phyloP scores from a whole-genome alignment of 345 rosid genomes.

The Erodium maritimum region DNA sequence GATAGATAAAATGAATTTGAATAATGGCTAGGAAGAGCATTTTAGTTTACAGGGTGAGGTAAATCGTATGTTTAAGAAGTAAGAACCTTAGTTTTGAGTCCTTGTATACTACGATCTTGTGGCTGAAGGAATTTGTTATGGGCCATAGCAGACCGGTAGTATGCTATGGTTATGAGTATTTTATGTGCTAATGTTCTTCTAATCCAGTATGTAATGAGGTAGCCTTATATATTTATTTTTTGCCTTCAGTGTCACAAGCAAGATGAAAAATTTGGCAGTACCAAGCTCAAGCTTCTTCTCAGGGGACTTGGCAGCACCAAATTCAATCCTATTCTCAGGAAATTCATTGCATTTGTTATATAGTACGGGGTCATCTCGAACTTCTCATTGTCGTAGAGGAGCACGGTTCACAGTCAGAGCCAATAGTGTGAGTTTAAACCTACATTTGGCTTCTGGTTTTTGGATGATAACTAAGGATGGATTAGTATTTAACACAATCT shows the following conservation, averaged over 20 bases:
- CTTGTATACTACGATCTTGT: background rate
- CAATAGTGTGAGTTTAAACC: constrained; percentile 51
- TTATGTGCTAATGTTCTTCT: background rate
- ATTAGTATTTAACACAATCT: background rate
- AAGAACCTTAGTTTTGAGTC: background rate
- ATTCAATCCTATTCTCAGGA: constrained; percentile 54
- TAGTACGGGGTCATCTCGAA: constrained; percentile 26
- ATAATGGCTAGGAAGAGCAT: no score
- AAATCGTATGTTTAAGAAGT: no score
- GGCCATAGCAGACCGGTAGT: no score
- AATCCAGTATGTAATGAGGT: background rate
- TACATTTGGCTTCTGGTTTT: constrained; percentile 4
- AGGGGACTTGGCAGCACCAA: constrained; percentile 39
- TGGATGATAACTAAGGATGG: background rate
- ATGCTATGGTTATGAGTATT: background rate
- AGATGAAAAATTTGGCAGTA: constrained; percentile 32
- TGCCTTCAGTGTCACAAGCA: constrained; percentile 19
- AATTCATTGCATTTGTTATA: constrained; percentile 47
- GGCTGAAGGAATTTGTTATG: constrained; percentile 3
- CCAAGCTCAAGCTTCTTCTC: constrained; percentile 57
- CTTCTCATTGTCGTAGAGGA: constrained; percentile 37
- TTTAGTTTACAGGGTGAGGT: no score
- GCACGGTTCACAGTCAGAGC: constrained; percentile 73
- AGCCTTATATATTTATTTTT: background rate
- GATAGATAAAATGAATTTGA: no score